These are phyloP conservation scores for Datisca glomerata DNA, from an alignment of 306 rosid genomes.

Conservation along the genomic window DNA sequence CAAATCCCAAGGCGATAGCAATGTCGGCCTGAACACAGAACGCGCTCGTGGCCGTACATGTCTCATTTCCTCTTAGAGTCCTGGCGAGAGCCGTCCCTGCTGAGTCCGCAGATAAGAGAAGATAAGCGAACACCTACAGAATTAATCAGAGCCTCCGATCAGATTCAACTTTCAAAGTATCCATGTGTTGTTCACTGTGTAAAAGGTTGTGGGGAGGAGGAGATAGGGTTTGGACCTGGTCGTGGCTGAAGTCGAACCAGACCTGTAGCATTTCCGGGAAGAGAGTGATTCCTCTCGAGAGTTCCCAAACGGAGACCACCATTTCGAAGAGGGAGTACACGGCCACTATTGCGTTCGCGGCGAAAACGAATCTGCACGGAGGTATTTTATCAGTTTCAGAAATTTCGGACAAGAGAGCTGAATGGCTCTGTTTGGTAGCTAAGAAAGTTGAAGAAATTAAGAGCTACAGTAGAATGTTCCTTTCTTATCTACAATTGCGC, in stretches of 20 bases:
- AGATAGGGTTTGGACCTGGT: constrained; percentile 52
- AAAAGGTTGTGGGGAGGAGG: not conserved
- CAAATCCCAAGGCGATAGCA: constrained; percentile 60
- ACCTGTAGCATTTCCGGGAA: constrained; percentile 79
- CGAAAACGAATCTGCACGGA: constrained; percentile 60
- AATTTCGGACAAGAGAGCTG: not conserved
- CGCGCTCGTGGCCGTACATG: constrained; percentile 51
- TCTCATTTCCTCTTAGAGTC: constrained; percentile 36
- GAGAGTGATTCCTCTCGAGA: constrained; percentile 69
- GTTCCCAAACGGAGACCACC: constrained; percentile 89
- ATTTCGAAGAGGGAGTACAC: constrained; percentile 74
- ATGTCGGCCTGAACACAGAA: constrained; percentile 77
- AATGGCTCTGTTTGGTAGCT: constrained; percentile 3
- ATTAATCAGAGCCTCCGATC: no score
- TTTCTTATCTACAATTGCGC: no score
- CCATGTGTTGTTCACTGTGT: no score
- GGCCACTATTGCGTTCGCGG: constrained; percentile 78
- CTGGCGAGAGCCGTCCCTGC: constrained; percentile 75
- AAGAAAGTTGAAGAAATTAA: constrained; percentile 2
- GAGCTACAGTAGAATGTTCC: no score
- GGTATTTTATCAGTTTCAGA: not conserved
- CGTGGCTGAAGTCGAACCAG: constrained; percentile 98
- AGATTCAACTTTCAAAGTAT: no score
- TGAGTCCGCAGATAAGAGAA: constrained; percentile 70
- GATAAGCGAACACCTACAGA: constrained; percentile 76